These are phyloP conservation scores for Penicillium paradoxum DNA, from an alignment of 495 filamentous ascomycete genomes.

Conservation along the genomic window DNA sequence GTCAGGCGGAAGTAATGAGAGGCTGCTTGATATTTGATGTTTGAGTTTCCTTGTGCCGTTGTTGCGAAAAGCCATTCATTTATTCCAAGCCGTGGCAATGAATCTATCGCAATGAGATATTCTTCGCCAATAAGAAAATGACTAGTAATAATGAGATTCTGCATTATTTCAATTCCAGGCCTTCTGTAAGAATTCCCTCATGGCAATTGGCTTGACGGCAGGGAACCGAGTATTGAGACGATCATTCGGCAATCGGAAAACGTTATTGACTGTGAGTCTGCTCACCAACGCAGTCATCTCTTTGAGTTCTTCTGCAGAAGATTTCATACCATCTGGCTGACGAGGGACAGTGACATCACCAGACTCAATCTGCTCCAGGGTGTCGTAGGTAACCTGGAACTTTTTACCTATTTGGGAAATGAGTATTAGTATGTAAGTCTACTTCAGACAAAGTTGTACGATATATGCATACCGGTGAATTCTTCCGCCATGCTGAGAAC, in stretches of 20 bases:
- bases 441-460: not conserved
- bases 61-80: not conserved
- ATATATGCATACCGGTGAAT: slow-evolving; percentile 34
- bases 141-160: not conserved
- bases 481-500: slow-evolving; percentile 41
- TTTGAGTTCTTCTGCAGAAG: slow-evolving; percentile 23
- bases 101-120: not conserved
- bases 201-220: slow-evolving; percentile 22
- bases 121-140: not conserved
- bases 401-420: slow-evolving; percentile 33
- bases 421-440: not conserved
- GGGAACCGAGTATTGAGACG: slow-evolving; percentile 26
- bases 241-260: slow-evolving; percentile 29
- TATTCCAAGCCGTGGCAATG: not conserved
- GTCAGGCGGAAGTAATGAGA: not conserved
- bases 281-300: slow-evolving; percentile 32
- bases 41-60: not conserved
- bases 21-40: not conserved
- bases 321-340: slow-evolving; percentile 17
- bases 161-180: slow-evolving; percentile 16
- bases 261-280: slow-evolving; percentile 28
- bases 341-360: slow-evolving; percentile 47
- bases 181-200: slow-evolving; percentile 25
- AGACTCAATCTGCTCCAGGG: slow-evolving; percentile 38
- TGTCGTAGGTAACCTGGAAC: slow-evolving; percentile 47